Conservation (phyloP, 331 rosid genomes). For the Spiraea crenata region DNA sequence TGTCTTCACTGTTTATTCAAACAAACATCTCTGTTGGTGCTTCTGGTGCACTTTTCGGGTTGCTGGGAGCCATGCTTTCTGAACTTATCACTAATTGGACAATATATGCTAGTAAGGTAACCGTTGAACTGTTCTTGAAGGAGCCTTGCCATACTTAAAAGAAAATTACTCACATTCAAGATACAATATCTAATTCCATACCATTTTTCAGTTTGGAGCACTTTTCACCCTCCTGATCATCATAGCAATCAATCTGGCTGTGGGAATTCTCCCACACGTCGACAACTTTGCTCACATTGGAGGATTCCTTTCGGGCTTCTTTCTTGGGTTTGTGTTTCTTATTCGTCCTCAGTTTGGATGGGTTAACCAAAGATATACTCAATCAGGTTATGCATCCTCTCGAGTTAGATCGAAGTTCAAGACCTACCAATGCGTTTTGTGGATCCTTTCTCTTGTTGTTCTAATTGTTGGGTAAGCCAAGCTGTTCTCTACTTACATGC, state of each 20-base stretch:
- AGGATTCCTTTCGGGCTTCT: conserved; percentile 84
- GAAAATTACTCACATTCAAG: background rate
- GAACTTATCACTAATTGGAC: conserved; percentile 96
- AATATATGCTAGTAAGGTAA: conserved; percentile 79
- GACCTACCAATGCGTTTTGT: conserved; percentile 72
- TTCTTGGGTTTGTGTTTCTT: conserved; percentile 88
- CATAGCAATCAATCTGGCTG: conserved; percentile 75
- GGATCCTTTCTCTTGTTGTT: conserved; percentile 47
- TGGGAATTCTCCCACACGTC: conserved; percentile 91
- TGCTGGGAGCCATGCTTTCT: conserved; percentile 94
- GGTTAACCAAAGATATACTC: conserved; percentile 71
- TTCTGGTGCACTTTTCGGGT: conserved; percentile 95
- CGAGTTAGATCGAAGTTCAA: conserved; percentile 62
- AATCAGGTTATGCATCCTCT: conserved; percentile 37
- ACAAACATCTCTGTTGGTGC: conserved; percentile 94
- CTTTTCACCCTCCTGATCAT: conserved; percentile 69
- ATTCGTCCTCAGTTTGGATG: conserved; percentile 95
- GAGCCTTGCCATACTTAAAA: background rate
- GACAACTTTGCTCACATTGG: conserved; percentile 98
- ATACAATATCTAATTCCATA: background rate
- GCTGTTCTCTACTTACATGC: background rate
- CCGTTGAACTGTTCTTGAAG: conserved; percentile 17
- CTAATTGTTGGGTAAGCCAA: conserved; percentile 45
- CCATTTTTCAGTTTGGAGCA: conserved; percentile 60
- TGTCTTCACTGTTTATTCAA: conserved; percentile 81